phyloP scores from a whole-genome alignment of 225 moss, liverwort and hornwort species.

The Pseudoscleropodium purum region DNA sequence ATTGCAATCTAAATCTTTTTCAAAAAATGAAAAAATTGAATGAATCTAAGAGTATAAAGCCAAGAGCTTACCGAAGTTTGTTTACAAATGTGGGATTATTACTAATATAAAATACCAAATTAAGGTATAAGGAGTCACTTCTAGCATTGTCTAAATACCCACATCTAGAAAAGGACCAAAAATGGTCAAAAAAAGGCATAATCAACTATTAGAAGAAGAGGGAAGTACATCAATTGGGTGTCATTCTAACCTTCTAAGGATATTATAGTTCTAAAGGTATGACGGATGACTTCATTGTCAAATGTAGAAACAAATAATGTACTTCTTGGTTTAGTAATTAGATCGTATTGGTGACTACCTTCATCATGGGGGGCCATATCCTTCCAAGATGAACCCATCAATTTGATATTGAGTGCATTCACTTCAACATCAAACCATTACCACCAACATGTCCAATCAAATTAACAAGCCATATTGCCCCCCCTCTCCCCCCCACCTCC shows the following conservation, averaged over 20 bases:
- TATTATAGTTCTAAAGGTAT: rapidly evolving
- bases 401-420: rapidly evolving
- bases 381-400: not conserved
- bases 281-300: not conserved
- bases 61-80: no score
- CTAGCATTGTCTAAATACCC: no score
- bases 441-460: rapidly evolving
- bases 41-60: rapidly evolving
- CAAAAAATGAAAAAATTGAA: not conserved
- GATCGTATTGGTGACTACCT: not conserved
- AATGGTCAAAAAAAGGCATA: no score
- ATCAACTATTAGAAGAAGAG: not conserved
- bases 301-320: not conserved
- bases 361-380: rapidly evolving
- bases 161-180: not conserved
- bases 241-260: not conserved
- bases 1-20: not conserved
- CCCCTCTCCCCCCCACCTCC: no score
- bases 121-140: rapidly evolving
- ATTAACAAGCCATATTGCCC: no score
- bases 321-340: not conserved
- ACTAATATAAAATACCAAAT: not conserved
- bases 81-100: not conserved
- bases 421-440: not conserved
- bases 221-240: not conserved